Conservation (phyloP, 768 basidiomycete genomes). For the Termitomyces sp. region DNA sequence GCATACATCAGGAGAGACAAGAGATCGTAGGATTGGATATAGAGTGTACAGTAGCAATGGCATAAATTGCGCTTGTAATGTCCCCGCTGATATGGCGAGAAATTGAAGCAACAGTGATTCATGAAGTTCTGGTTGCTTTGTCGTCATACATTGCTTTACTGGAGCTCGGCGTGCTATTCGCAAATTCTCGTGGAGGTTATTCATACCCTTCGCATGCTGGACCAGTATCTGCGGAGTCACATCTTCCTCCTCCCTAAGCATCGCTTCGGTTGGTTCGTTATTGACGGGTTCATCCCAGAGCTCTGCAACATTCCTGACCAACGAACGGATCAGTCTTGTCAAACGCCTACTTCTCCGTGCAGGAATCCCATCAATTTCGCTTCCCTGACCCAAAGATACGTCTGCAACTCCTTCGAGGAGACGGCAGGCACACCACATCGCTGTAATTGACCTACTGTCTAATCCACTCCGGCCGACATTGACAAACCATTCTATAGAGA, state of each 20-base stretch:
- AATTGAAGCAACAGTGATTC: constrained; percentile 68
- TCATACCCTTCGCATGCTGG: constrained; percentile 64
- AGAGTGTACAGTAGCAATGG: constrained; percentile 72
- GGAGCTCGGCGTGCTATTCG: constrained; percentile 39
- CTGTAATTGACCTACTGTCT: constrained; percentile 51
- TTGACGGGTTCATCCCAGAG: constrained; percentile 57
- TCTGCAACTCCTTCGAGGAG: constrained; percentile 70
- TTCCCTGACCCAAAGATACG: constrained; percentile 36
- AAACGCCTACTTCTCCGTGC: constrained; percentile 43
- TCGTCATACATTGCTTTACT: constrained; percentile 19
- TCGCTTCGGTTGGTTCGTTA: constrained; percentile 8
- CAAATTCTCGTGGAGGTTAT: constrained; percentile 56
- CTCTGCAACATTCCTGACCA: constrained; percentile 63
- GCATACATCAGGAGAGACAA: constrained; percentile 67
- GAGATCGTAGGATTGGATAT: constrained; percentile 84
- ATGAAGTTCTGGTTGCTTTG: constrained; percentile 63
- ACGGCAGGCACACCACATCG: constrained; percentile 81
- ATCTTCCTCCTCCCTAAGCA: constrained; percentile 27
- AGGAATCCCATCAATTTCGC: constrained; percentile 19
- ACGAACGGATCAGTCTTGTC: constrained; percentile 58
- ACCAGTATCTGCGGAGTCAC: constrained; percentile 31
- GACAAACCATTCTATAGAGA: constrained; percentile 81
- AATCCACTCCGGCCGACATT: constrained; percentile 45
- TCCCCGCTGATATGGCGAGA: constrained; percentile 65
- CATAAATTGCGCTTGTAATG: constrained; percentile 69